Percentiles rank a stretch among this genome's conserved stretches.
These are phyloP conservation scores for Xylariaceae sp. DNA, from an alignment of 2,329 filamentous ascomycete species.

Conservation along the genomic window DNA sequence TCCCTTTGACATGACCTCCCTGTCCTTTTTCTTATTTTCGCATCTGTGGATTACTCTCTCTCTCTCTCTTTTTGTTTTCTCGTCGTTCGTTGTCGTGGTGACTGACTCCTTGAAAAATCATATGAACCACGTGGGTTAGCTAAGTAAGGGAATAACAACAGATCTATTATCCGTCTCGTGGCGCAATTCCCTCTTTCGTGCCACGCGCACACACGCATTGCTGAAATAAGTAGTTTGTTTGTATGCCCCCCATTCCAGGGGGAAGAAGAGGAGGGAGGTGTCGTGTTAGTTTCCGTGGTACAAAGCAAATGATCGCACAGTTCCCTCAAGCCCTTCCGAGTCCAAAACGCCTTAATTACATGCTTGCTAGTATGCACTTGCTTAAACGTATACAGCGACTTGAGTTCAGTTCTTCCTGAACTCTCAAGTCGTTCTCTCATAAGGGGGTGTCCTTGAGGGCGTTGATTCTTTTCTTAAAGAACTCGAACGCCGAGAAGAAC, in stretches of 20 bases:
- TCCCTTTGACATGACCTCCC: slow-evolving; percentile 1
- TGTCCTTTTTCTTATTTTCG: neutral
- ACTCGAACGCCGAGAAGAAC: slow-evolving; percentile 85
- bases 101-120: slow-evolving; percentile 8
- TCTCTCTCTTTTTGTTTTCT: neutral
- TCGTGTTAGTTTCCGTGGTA: neutral
- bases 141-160: no score
- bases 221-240: no score
- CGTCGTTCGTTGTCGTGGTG: no score
- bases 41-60: slow-evolving; percentile 6
- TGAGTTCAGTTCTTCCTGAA: neutral
- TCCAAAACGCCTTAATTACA: slow-evolving; percentile 22
- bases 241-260: slow-evolving; percentile 4
- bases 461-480: slow-evolving; percentile 66
- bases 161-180: slow-evolving; percentile 3
- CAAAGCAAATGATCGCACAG: slow-evolving; percentile 5
- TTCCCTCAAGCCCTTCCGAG: slow-evolving; percentile 4
- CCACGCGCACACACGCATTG: neutral
- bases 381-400: slow-evolving; percentile 20
- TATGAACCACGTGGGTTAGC: neutral
- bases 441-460: slow-evolving; percentile 41
- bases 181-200: neutral
- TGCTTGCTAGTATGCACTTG: slow-evolving; percentile 13
- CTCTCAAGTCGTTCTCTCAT: slow-evolving; percentile 12
- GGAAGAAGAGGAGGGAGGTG: neutral